Base-by-base conservation (phyloP, 192 early-diverging fungal species). In the Coemansia sp. region DNA sequence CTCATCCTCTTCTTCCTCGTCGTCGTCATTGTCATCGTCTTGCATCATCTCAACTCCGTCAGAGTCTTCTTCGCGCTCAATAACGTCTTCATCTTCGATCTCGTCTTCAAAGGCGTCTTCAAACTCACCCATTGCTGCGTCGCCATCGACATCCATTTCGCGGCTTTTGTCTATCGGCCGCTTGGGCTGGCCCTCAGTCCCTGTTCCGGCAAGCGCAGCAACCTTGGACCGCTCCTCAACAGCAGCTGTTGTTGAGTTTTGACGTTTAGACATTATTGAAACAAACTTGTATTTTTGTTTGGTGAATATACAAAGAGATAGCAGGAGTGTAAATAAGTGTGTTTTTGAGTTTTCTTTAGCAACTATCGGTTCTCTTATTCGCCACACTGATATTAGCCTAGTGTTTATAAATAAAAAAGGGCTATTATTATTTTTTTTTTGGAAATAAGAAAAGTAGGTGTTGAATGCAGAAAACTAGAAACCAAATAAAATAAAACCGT, bases 21-120 rank as follows among this genome's bases (percentile, higher is more conserved):
- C 73, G 8, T 85, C 72, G 2, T 75, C 76, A 4, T 68, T 66
- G 2, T 74, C 68, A 29, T 40, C 65, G 12, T 83, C 71, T 17
- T 60, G 66, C 33, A 63, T 70, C 71, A 77, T 78, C 48, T 82
- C 83, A 20, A 79, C 83, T 7, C 87, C 89, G 30, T 86, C 89
- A 11, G 84, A 87, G 58, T 85, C 86, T 58, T 82, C 79, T n/a
- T 88, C 87, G 48, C 77, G 86, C 58, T 82, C 83, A 25, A 91
- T 83, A 56, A 88, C 80, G 18, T 87, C 88, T 34, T 92, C 88
- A 32, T 88, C 82, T 60, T 92, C 92, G 61, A 87, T 85, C 71
- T 94, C 94, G 77, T 97, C 96, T 61, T 95, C 95, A 80, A 82
- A 97, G 31, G 90, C 85, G 76, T 97, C 96, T 75, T 97, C 94